Base-by-base conservation (phyloP, 495 filamentous ascomycete species). In the Daldinia loculata region DNA sequence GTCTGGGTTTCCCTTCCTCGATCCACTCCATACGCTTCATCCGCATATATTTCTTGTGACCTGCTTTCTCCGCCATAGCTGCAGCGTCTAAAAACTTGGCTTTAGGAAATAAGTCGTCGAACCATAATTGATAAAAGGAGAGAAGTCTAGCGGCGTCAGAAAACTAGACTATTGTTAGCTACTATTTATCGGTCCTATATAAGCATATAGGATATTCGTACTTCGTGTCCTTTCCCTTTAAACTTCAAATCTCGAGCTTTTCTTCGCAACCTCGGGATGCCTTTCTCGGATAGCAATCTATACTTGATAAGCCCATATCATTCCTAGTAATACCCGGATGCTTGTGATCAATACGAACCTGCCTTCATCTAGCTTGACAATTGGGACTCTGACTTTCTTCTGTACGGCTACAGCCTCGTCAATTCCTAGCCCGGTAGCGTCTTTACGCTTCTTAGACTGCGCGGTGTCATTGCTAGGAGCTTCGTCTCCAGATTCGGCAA, bases 161-260 rank as follows among this genome's bases (percentile, higher is more conserved):
- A 78, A 94, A 99, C 93, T 97, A 64, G 0, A 29, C 43, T 8
- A 51, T 19, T 26, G 29, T 59, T 30, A 66, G 64, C 12, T 17
- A 17, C 43, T 52, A 39, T 19, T 14, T 12, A 50, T 48, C 8
- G 6, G 19, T 15, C 4, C 11, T 12, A 22, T 29, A 15, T 5
- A 14, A 45, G 11, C 3, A 24, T 12, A 12, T 7, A n/a, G 12
- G 0, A 22, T 24, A 41, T 30, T 55, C 77, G 32, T 80, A 95
- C 93, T 85, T 98, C 95, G 75, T 98, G 91, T 7, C 94, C 94
- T 82, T 97, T 98, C 30, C 95, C 95, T 76, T 92, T 95, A 66
- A 97, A 89, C 70, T 85, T 92, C 26, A 99, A 80, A 59, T 88
- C 86, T 56, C 88, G 90, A 2, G 92, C 88, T 73, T 88, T 88